phyloP scores from a whole-genome alignment of 2,329 filamentous ascomycete species.

The Pyricularia sp. region DNA sequence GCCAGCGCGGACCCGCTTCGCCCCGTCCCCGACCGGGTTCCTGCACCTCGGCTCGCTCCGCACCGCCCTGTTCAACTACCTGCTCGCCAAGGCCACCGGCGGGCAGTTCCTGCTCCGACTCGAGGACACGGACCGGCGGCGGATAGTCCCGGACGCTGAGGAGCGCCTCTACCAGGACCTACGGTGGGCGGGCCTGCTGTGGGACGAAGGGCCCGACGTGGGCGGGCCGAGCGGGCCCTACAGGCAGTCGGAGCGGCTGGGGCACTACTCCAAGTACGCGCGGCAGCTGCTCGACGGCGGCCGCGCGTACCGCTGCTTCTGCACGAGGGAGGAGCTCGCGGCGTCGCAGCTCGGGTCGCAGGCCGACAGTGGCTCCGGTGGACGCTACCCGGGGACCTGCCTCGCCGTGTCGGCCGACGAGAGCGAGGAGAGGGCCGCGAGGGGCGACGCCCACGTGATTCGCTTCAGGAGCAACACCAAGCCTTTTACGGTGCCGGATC shows the following conservation, averaged over 20 bases:
- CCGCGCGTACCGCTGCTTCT: constrained; percentile 91
- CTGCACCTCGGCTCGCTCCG: constrained; percentile 85
- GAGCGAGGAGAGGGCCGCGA: constrained; percentile 58
- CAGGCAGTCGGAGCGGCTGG: constrained; percentile 70
- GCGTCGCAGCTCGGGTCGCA: constrained; percentile 44
- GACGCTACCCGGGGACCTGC: constrained; percentile 57
- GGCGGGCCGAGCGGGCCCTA: constrained; percentile 81
- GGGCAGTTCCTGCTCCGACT: constrained; percentile 87
- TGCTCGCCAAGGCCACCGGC: constrained; percentile 78
- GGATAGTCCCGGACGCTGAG: constrained; percentile 74
- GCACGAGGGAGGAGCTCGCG: constrained; percentile 61
- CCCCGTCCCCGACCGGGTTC: constrained; percentile 90
- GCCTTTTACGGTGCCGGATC: constrained; percentile 60
- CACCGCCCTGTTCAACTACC: constrained; percentile 91
- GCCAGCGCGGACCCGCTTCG: constrained; percentile 76
- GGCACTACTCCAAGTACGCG: constrained; percentile 63
- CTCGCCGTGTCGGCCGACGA: constrained; percentile 55
- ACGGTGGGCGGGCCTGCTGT: constrained; percentile 78
- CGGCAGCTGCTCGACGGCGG: constrained; percentile 58
- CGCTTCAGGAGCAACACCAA: constrained; percentile 59
- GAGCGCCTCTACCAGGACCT: constrained; percentile 68
- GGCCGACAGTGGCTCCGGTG: constrained; percentile 20
- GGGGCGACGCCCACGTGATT: constrained; percentile 65
- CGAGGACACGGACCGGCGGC: constrained; percentile 92
- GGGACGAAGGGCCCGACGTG: constrained; percentile 86